These are phyloP conservation scores for Rhodotorula mucilaginosa DNA, from an alignment of 1,284 basidiomycete species.

Conservation along the genomic window DNA sequence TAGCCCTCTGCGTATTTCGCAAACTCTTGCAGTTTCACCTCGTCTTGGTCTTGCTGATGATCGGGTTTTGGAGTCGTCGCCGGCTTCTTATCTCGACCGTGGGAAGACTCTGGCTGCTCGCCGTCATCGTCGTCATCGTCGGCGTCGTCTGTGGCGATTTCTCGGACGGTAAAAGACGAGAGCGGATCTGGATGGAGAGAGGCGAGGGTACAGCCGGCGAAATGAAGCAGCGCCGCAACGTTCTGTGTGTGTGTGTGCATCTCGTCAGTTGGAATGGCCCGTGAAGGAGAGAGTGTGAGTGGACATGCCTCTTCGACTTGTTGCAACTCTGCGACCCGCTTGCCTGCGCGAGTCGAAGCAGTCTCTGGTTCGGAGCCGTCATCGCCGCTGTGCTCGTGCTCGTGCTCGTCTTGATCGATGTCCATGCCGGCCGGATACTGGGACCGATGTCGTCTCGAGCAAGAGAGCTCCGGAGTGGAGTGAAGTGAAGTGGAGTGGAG, in stretches of 20 bases:
- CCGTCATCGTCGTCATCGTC: background rate
- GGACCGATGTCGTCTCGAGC: background rate
- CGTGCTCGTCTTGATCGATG: background rate
- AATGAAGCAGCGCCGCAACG: constrained; percentile 33
- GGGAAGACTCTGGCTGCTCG: background rate
- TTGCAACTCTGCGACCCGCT: constrained; percentile 32
- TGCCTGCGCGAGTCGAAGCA: constrained; percentile 25
- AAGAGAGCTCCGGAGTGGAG: background rate
- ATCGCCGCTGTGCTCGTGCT: background rate
- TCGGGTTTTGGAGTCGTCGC: background rate
- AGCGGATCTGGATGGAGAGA: constrained; percentile 37
- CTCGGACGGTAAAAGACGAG: constrained; percentile 26
- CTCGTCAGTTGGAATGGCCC: background rate
- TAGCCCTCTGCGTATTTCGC: constrained; percentile 34
- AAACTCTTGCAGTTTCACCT: constrained; percentile 27
- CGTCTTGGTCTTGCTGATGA: background rate
- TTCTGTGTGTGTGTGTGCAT: constrained; percentile 6
- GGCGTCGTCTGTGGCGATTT: constrained; percentile 17
- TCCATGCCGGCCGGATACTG: background rate
- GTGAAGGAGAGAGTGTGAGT: background rate
- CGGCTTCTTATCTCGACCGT: background rate
- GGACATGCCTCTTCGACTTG: constrained; percentile 32
- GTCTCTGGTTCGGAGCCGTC: background rate
- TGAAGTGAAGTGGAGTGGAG: background rate
- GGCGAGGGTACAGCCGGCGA: constrained; percentile 38